Conservation (phyloP, 768 basidiomycete genomes). For the Trametes maxima region DNA sequence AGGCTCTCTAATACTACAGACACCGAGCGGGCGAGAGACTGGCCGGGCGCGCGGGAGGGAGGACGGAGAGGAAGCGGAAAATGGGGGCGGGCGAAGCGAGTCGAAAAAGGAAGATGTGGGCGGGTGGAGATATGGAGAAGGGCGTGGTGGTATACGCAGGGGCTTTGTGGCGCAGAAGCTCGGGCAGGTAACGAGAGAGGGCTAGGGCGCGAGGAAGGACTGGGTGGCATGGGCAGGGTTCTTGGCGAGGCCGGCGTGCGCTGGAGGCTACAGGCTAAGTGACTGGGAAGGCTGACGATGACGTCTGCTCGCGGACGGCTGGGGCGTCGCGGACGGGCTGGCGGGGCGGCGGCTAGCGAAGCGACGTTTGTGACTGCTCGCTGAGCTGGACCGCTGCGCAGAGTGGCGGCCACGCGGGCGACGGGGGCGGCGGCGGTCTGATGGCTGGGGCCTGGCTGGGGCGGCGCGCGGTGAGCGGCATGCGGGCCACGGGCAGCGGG, state of each 20-base stretch:
- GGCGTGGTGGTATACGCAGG: slow-evolving; percentile 14
- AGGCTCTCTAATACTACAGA: neutral
- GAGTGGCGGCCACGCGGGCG: neutral
- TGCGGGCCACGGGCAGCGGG: neutral
- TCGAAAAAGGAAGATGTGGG: neutral
- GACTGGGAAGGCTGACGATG: slow-evolving; percentile 5
- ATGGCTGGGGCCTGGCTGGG: neutral
- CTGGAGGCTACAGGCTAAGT: neutral
- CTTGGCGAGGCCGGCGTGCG: neutral
- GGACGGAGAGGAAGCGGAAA: slow-evolving; percentile 11
- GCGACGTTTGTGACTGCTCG: slow-evolving; percentile 8
- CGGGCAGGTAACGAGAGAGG: slow-evolving; percentile 1
- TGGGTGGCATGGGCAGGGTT: too few species aligned
- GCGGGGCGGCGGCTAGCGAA: neutral
- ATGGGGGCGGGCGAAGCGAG: slow-evolving; percentile 2
- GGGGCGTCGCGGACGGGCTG: neutral
- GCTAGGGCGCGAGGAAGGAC: too few species aligned
- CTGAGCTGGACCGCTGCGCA: slow-evolving; percentile 1
- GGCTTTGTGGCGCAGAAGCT: slow-evolving; percentile 29
- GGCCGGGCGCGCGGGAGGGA: neutral
- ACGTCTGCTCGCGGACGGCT: slow-evolving; percentile 7
- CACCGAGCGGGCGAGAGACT: too few species aligned
- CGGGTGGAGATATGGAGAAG: slow-evolving; percentile 9
- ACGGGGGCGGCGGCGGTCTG: neutral
- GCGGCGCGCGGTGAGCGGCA: neutral